phyloP scores from a whole-genome alignment of 2,329 filamentous ascomycete species.

The Macrophomina pseudophaseolina region DNA sequence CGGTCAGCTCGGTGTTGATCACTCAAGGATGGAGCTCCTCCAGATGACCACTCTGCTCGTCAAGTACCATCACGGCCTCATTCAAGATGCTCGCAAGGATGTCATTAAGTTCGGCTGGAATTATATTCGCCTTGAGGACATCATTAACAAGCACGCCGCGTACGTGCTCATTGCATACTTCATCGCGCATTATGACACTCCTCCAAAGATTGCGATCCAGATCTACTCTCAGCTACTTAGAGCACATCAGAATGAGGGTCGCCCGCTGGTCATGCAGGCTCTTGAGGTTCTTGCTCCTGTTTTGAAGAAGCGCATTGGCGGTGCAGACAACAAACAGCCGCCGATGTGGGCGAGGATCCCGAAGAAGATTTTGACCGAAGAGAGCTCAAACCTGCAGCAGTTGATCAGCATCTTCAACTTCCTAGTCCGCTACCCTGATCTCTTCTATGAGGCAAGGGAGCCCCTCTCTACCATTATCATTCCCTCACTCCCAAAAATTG shows the following conservation, averaged over 20 bases:
- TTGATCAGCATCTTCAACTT: conserved; percentile 98
- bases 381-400: conserved; percentile 93
- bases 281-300: conserved; percentile 95
- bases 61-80: conserved; percentile 87
- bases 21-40: conserved; percentile 92
- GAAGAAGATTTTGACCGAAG: conserved; percentile 87
- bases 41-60: conserved; percentile 94
- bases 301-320: conserved; percentile 79
- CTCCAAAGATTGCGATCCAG: conserved; percentile 91
- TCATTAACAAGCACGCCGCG: conserved; percentile 98
- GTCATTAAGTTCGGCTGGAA: conserved; percentile 99
- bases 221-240: conserved; percentile 91
- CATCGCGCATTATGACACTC: conserved; percentile 95
- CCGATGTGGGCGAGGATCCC: conserved; percentile 90
- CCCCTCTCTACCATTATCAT: conserved; percentile 91
- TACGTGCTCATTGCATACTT: conserved; percentile 98
- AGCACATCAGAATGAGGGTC: conserved; percentile 93
- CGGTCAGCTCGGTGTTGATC: conserved; percentile 84
- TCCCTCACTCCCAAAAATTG: conserved; percentile 85
- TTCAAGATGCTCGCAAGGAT: conserved; percentile 93
- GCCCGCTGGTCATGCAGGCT: conserved; percentile 89
- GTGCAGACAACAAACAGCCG: conserved; percentile 70
- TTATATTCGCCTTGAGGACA: conserved; percentile 96
- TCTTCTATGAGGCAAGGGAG: conserved; percentile 95
- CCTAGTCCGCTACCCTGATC: conserved; percentile 84